These are phyloP conservation scores for Themeda triandra DNA, from an alignment of 176 grass and related monocot species.

Conservation along the genomic window DNA sequence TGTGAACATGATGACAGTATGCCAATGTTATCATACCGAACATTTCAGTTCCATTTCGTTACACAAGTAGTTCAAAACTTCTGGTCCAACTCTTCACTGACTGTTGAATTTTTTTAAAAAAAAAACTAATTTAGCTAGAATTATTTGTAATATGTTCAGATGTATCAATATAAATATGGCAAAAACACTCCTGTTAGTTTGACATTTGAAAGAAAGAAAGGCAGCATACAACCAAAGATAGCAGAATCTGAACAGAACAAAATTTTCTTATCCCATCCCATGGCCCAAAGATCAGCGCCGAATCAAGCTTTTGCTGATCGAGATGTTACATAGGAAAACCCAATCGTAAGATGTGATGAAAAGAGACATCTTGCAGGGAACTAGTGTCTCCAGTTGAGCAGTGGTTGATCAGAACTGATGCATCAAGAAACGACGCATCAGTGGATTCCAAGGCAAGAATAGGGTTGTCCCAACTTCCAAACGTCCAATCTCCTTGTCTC, in stretches of 20 bases:
- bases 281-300: background rate
- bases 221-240: background rate
- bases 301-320: slow-evolving; percentile 23
- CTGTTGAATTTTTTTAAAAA: background rate
- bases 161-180: no score
- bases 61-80: background rate
- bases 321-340: background rate
- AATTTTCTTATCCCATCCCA: background rate
- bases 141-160: background rate
- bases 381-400: background rate
- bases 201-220: background rate
- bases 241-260: background rate
- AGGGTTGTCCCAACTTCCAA: slow-evolving; percentile 13
- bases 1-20: slow-evolving; percentile 9
- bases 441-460: slow-evolving; percentile 40
- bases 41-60: background rate
- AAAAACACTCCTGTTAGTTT: background rate
- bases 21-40: background rate
- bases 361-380: background rate
- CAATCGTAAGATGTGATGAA: background rate
- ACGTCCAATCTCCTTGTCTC: slow-evolving; percentile 17
- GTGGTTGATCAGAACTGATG: background rate
- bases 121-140: background rate
- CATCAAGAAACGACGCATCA: background rate
- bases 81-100: background rate